Evolutionary conservation across 306 rosid species (phyloP).

Genomic region (Vachellia pachyceras): DNA sequence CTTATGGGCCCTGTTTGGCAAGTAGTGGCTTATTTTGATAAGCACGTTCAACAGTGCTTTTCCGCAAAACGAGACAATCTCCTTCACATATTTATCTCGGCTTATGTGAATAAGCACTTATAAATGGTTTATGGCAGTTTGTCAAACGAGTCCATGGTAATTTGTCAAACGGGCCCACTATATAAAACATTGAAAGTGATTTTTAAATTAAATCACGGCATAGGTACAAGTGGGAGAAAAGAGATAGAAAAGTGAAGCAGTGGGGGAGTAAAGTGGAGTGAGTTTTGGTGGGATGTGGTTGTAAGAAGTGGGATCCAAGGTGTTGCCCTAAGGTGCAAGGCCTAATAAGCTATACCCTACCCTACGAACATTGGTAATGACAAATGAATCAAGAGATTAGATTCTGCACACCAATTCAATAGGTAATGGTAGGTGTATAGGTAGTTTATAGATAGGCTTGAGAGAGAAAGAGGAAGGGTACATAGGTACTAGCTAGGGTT

Average conservation of each 20-base stretch:
- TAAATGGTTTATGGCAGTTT: too few species aligned
- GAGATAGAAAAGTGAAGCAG: neutral
- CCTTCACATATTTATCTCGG: too few species aligned
- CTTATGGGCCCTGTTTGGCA: too few species aligned
- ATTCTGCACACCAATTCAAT: neutral
- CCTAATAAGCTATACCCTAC: neutral
- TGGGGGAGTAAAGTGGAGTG: neutral
- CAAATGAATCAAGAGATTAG: neutral
- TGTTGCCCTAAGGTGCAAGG: neutral
- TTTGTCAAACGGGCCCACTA: too few species aligned
- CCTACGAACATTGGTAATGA: neutral
- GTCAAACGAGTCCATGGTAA: too few species aligned
- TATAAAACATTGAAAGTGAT: too few species aligned
- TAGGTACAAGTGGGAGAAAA: too few species aligned
- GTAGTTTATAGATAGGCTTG: neutral
- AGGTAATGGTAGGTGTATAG: neutral
- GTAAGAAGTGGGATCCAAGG: neutral
- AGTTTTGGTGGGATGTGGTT: neutral
- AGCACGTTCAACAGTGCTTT: too few species aligned
- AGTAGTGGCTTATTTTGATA: too few species aligned
- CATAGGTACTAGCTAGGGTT: neutral
- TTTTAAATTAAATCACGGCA: too few species aligned
- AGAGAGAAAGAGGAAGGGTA: neutral
- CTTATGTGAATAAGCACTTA: too few species aligned
- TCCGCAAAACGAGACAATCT: too few species aligned